A percentile compares a stretch with the other conserved stretches of the same genome.
Evolutionary conservation across 345 rosid genomes (phyloP).

Genomic region (Hibiscus tridactylites): DNA sequence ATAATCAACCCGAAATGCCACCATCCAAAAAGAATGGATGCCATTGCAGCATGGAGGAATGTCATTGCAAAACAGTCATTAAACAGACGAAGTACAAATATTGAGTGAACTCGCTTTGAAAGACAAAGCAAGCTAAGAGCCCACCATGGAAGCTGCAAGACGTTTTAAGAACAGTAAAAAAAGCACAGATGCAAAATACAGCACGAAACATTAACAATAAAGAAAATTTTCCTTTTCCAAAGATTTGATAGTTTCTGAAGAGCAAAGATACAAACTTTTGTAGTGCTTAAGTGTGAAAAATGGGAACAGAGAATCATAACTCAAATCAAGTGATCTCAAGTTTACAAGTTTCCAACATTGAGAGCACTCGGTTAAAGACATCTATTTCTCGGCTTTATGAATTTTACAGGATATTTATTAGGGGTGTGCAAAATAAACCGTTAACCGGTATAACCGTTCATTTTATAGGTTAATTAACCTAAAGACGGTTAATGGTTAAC

Average conservation of each 20-base stretch:
- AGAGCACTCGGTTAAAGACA: background rate
- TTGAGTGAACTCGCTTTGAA: slow-evolving; percentile 85
- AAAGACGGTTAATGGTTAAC: no score
- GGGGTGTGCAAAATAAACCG: no score
- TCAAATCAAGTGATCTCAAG: background rate
- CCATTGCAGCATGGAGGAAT: slow-evolving; percentile 68
- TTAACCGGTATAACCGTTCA: no score
- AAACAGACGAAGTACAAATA: slow-evolving; percentile 90
- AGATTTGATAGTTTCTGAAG: background rate
- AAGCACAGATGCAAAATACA: background rate
- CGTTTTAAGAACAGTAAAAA: background rate
- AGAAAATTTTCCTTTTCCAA: background rate
- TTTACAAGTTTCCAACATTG: background rate
- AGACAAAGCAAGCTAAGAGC: slow-evolving; percentile 70
- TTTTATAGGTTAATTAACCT: no score
- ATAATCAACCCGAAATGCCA: slow-evolving; percentile 83
- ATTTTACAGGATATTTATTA: no score
- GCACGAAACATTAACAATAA: background rate
- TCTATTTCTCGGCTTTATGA: background rate
- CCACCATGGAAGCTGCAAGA: slow-evolving; percentile 90
- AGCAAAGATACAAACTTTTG: background rate
- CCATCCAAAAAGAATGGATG: slow-evolving; percentile 46
- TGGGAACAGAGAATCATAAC: background rate
- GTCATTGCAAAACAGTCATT: slow-evolving; percentile 92
- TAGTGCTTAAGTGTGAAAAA: background rate